phyloP scores from a whole-genome alignment of 371 early-diverging fungal genomes.

The Lichtheimia ornata region DNA sequence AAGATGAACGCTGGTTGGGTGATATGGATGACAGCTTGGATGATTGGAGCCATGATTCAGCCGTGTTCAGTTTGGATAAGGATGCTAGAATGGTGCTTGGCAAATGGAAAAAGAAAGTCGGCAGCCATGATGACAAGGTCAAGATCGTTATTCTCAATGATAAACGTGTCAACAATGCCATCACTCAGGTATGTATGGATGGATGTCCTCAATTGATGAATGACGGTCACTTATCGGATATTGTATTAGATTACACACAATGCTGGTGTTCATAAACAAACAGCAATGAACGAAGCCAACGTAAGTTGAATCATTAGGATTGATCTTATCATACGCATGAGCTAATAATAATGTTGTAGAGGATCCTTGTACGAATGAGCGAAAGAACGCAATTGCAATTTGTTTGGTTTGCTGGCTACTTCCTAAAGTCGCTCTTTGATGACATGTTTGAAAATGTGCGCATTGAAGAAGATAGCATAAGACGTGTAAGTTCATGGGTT shows the following conservation, averaged over 20 bases:
- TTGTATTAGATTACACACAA: slow-evolving; percentile 37
- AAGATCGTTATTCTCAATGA: slow-evolving; percentile 52
- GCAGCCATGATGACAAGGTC: slow-evolving; percentile 48
- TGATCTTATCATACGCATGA: too few relatives aligned
- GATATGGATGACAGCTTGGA: slow-evolving; percentile 50
- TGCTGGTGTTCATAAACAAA: slow-evolving; percentile 51
- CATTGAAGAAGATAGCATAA: slow-evolving; percentile 37
- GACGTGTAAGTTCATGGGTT: slow-evolving; percentile 20
- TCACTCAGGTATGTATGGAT: slow-evolving; percentile 26
- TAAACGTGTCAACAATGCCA: slow-evolving; percentile 46
- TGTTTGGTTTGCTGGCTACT: slow-evolving; percentile 49
- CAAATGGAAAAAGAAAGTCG: slow-evolving; percentile 48
- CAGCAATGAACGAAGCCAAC: slow-evolving; percentile 48
- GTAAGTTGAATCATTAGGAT: slow-evolving; percentile 17
- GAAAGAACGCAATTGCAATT: slow-evolving; percentile 51
- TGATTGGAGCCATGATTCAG: slow-evolving; percentile 48
- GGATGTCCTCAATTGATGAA: neutral
- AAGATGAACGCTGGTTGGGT: slow-evolving; percentile 46
- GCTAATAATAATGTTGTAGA: slow-evolving; percentile 11
- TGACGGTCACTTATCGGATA: neutral
- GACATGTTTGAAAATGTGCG: slow-evolving; percentile 51
- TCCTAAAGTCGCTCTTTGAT: slow-evolving; percentile 39
- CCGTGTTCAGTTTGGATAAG: slow-evolving; percentile 25
- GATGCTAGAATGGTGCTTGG: slow-evolving; percentile 38
- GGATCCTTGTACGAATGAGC: slow-evolving; percentile 49